phyloP scores from a whole-genome alignment of 1,284 basidiomycete species.

The Trichosporon sp. region DNA sequence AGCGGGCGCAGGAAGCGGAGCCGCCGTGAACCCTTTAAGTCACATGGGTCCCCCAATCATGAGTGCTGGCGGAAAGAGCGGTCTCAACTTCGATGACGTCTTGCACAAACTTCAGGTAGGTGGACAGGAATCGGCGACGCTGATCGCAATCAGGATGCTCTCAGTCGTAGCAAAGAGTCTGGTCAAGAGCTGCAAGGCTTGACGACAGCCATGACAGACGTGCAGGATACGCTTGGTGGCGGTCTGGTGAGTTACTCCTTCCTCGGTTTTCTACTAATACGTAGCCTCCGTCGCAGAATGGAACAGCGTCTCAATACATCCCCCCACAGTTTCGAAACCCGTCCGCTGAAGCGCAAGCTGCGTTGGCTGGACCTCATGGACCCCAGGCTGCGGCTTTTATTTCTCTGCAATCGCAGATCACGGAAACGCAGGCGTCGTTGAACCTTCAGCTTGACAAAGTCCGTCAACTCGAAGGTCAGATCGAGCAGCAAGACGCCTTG shows the following conservation, averaged over 20 bases:
- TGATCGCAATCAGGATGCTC: slow-evolving; percentile 68
- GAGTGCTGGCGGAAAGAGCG: slow-evolving; percentile 54
- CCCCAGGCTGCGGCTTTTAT: slow-evolving; percentile 59
- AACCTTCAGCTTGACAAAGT: slow-evolving; percentile 83
- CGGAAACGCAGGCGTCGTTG: slow-evolving; percentile 80
- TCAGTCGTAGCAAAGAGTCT: slow-evolving; percentile 91
- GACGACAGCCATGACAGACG: slow-evolving; percentile 81
- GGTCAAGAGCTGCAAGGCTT: slow-evolving; percentile 83
- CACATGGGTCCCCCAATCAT: slow-evolving; percentile 46
- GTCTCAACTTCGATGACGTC: slow-evolving; percentile 60
- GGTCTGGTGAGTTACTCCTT: slow-evolving; percentile 63
- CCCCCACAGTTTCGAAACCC: slow-evolving; percentile 53
- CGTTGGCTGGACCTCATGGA: slow-evolving; percentile 50
- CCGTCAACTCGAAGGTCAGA: slow-evolving; percentile 74
- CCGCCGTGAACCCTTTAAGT: slow-evolving; percentile 30
- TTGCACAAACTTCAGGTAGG: slow-evolving; percentile 58
- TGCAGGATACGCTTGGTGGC: slow-evolving; percentile 89
- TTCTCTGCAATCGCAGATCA: slow-evolving; percentile 78
- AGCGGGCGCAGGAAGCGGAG: slow-evolving; percentile 13
- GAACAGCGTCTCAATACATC: slow-evolving; percentile 50
- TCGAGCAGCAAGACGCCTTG: slow-evolving; percentile 80
- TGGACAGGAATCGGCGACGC: background rate
- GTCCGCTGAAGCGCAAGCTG: slow-evolving; percentile 53
- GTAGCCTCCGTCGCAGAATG: slow-evolving; percentile 60
- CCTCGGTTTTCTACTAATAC: slow-evolving; percentile 18